Evolutionary conservation across 345 rosid species (phyloP).

Genomic region (Nephelium lappaceum): DNA sequence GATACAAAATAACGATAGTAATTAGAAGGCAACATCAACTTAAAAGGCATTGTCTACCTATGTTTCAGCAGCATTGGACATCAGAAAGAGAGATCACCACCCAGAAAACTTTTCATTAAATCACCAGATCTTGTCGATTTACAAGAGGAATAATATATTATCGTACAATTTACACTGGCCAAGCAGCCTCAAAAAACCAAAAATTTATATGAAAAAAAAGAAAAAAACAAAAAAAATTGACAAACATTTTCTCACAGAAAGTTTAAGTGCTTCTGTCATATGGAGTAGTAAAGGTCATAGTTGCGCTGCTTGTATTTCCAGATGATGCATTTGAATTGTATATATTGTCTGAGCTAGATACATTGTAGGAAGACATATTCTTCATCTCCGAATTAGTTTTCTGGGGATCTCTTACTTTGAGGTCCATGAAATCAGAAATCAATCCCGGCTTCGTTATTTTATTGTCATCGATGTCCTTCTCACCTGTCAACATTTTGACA

Average conservation of each 20-base stretch:
- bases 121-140: conserved; percentile 1
- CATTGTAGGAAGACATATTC: conserved; percentile 36
- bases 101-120: background rate
- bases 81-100: background rate
- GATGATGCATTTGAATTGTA: conserved; percentile 50
- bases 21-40: background rate
- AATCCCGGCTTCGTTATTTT: conserved; percentile 69
- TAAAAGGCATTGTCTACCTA: too few relatives aligned
- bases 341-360: conserved; percentile 44
- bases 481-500: conserved; percentile 57
- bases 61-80: too few relatives aligned
- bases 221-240: conserved; percentile 1
- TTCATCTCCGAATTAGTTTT: conserved; percentile 25
- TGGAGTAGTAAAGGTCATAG: conserved; percentile 36
- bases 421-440: conserved; percentile 80
- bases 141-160: background rate
- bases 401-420: conserved; percentile 53
- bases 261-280: conserved; percentile 29
- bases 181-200: background rate
- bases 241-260: background rate
- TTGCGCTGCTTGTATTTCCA: conserved; percentile 45
- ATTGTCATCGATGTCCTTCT: conserved; percentile 35
- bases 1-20: too few relatives aligned
- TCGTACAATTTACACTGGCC: background rate
- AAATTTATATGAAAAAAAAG: background rate